Percentiles rank a stretch among this genome's conserved stretches.
These are phyloP conservation scores for Ammopiptanthus mongolicus DNA, from an alignment of 306 rosid genomes.

Conservation along the genomic window DNA sequence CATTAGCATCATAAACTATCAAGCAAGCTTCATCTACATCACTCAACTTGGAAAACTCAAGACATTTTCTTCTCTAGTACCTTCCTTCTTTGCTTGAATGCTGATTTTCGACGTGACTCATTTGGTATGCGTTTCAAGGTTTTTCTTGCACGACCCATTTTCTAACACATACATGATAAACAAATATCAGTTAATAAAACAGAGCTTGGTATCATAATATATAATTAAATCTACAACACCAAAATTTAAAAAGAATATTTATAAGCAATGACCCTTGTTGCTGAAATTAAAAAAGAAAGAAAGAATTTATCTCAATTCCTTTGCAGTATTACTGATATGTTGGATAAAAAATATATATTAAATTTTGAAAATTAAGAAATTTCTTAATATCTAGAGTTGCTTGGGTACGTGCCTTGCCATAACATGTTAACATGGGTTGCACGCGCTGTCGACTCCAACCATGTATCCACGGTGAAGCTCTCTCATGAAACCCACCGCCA, in stretches of 20 bases:
- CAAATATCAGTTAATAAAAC: neutral
- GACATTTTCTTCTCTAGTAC: slow-evolving; percentile 11
- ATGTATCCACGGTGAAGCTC: no score
- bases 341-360: no score
- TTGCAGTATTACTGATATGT: no score
- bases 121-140: neutral
- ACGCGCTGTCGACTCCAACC: no score
- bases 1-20: neutral
- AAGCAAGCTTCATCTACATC: neutral
- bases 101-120: neutral
- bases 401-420: no score
- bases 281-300: no score
- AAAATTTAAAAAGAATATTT: neutral
- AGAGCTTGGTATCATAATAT: neutral
- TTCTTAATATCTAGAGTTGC: no score
- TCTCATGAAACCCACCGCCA: no score
- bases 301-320: no score
- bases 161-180: neutral
- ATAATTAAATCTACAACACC: neutral
- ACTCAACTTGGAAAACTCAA: neutral
- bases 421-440: no score
- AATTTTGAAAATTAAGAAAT: no score
- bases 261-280: neutral
- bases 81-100: slow-evolving; percentile 2
- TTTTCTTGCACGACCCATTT: slow-evolving; percentile 21